Conservation (phyloP, 495 filamentous ascomycete genomes). For the Aspergillus heteromorphus region DNA sequence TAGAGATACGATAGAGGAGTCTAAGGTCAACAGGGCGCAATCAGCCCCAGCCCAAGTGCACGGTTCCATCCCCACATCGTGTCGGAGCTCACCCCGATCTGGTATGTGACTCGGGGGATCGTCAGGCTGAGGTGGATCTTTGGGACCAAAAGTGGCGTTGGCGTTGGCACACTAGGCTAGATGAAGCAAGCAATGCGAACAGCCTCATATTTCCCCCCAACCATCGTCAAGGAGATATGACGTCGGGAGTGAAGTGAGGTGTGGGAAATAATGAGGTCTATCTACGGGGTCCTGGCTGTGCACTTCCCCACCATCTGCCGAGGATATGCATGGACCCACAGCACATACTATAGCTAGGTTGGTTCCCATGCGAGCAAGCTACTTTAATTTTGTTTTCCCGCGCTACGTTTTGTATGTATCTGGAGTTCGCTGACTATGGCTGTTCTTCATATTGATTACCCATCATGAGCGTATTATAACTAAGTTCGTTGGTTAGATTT, state of each 20-base stretch:
- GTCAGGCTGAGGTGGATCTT: background rate
- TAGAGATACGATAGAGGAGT: background rate
- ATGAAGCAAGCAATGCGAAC: background rate
- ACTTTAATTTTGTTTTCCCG: background rate
- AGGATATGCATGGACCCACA: background rate
- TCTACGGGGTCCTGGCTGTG: background rate
- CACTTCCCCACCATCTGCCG: background rate
- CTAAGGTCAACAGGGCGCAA: background rate
- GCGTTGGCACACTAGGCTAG: background rate
- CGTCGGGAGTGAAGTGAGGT: background rate
- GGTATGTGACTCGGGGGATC: conserved; percentile 1
- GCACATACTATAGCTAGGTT: background rate
- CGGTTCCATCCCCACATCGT: background rate
- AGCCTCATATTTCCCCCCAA: background rate
- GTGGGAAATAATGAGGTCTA: background rate
- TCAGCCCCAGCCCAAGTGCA: background rate
- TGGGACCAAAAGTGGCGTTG: background rate
- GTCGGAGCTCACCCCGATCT: background rate
- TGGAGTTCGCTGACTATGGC: background rate
- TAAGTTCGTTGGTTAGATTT: too few species aligned
- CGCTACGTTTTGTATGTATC: background rate
- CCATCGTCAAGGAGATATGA: background rate
- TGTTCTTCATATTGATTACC: background rate
- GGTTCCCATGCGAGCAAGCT: background rate
- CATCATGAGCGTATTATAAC: background rate